Base-by-base conservation (phyloP, 129 eudicot species). In the Logfia minima region DNA sequence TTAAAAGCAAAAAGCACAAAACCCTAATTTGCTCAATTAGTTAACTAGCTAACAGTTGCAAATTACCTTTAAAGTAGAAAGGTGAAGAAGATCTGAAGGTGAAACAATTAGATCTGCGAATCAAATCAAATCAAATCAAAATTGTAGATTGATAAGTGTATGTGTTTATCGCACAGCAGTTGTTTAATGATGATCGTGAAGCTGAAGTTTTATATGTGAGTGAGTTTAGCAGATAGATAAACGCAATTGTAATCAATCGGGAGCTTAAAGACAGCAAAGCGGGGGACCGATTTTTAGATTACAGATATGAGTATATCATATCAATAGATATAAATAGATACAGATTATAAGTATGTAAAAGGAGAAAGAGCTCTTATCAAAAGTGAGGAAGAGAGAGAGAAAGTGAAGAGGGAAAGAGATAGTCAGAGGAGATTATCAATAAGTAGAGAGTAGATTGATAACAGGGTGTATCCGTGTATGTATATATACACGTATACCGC, bases 71-170 rank as follows among this genome's bases (percentile, higher is more conserved):
- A 68, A 21, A 11, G 23, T 19, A 16, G 23, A 43, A 71, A 72
- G 17, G 2, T 56, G 52, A 61, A 68, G 75, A 79, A 81, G 93
- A 90, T 84, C 90, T 85, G 83, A 78, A 77, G 84, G 58, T 18
- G 80, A 74, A 48, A 48, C n/a, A 71, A 51, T 78, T 77, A 82
- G 96, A 92, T 92, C 94, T 87, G 72, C 2, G 48, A 9, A 41
- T 41, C 58, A 84, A 86, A 90, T 85, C 58, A 84, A 86, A 90
- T 85, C 87, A 79, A 83, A 13, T 16, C 68, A 58, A 29, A 66
- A 76, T 77, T 72, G 87, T 48, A 26, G 55, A 55, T 55, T 68
- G 56, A 56, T 24, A 68, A 77, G n/a, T 58, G 22, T 13, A n/a
- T 32, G 39, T 26, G 48, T 41, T 41, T 41, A 64, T 66, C 32